Conservation (phyloP, 441 rosid genomes). For the Populus tomentosa region DNA sequence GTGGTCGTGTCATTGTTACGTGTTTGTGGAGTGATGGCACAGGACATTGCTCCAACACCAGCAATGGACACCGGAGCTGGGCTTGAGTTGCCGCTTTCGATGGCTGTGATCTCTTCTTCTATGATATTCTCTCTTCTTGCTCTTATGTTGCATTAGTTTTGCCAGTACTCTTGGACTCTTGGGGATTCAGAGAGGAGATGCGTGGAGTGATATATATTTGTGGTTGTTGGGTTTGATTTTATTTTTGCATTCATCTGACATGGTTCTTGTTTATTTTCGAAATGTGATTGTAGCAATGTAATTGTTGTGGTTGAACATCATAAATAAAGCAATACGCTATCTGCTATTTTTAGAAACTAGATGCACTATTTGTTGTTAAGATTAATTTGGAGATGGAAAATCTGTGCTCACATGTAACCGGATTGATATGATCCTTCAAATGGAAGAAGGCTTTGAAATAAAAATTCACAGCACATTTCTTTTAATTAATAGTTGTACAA, state of each 20-base stretch:
- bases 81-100: conserved; percentile 12
- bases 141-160: conserved; percentile 6
- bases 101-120: conserved; percentile 20
- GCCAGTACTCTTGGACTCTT: neutral
- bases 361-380: neutral
- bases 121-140: conserved; percentile 20
- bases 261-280: neutral
- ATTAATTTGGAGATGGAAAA: neutral
- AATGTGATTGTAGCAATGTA: neutral
- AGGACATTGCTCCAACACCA: conserved; percentile 31
- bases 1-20: neutral
- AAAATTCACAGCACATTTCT: too few relatives aligned
- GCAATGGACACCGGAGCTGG: conserved; percentile 38
- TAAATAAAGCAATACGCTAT: neutral
- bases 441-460: too few relatives aligned
- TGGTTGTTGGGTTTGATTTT: neutral
- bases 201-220: neutral
- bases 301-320: neutral
- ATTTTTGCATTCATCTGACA: neutral
- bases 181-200: neutral
- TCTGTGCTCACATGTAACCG: too few relatives aligned
- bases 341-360: neutral
- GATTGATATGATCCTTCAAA: too few relatives aligned
- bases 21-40: conserved; percentile 23
- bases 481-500: too few relatives aligned